Base-by-base conservation (phyloP, 768 basidiomycete genomes). In the Vishniacozyma victoriae region DNA sequence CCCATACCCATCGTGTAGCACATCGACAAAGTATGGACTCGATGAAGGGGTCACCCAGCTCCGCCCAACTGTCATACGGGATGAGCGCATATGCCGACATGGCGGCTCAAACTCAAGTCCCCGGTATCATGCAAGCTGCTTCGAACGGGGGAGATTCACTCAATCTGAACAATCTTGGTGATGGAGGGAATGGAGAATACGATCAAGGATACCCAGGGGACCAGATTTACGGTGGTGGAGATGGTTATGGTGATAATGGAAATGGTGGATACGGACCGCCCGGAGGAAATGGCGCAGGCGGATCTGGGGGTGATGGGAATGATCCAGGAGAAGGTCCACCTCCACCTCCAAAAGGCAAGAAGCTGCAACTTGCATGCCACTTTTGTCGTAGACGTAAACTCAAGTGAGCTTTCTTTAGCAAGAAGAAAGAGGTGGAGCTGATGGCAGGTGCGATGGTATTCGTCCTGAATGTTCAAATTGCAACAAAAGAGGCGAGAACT, bases 321-420 rank as follows among this genome's bases (percentile, higher is more conserved):
- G 40, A 41, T 27, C 40, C 27, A 14, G 36, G 31, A 3, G 25
- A 13, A 9, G 15, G 23, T 24, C 22, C 26, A 41, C 33, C 12
- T 42, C 41, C 9, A 37, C 35, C 5, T 31, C 35, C n/a, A 49
- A 49, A 41, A 35, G 42, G 35, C n/a, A 55, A 59, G 41, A 67
- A 65, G 48, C 50, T 64, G 14, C 50, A 59, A 20, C 50, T 73
- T 23, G 72, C 72, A 16, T 73, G 72, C 54, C 72, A 73, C 46
- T 73, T 73, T 49, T 73, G 72, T 41, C 59, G 72, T 40, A 61
- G 71, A 16, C 48, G 72, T 23, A 73, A 73, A 48, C 64, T 72
- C 46, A 73, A 71, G 66, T 73, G 56, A 56, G 70, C 26, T 45
- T 41, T 41, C 29, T n/a, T 33, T 9, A n/a, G n/a, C 29, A 33